Evolutionary conservation across 2,329 filamentous ascomycete species (phyloP), one percentile per base, ranked within the genome.

Genomic region (Microdochium nivale): DNA sequence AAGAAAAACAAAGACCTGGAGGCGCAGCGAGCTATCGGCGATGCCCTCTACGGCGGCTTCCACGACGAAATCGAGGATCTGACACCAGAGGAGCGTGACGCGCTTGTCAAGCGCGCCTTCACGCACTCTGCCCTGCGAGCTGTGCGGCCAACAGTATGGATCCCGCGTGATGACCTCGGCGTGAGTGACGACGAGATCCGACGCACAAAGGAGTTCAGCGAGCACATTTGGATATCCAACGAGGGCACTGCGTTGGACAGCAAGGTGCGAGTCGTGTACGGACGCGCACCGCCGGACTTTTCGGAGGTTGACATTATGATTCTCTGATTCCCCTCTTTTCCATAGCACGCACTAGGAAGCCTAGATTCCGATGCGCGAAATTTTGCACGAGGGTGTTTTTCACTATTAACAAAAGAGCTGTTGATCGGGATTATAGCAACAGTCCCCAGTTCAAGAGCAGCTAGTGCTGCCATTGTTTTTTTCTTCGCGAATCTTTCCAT

Each of bases 1-100:
- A 76, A 77, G 52, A 75, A 75, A 3, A 68, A 72, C 55, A 76
- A 75, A 54, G 87, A 91, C 59, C 68, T 88, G 2, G 88, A 94
- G 66, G 80, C 82, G 1, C 88, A 92, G 67, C 80, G 73, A 32
- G 78, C 80, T 2, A 86, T 92, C 25, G 87, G 87, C 7, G 85
- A 90, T 48, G 87, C 90, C 2, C 76, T 97, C 2, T 99, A 91
- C 66, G 86, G 88, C 23, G 88, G 88, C 3, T 88, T 91, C 60
- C 85, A 92, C 58, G 92, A 97, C 62, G 91, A 96, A 72, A 85
- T 99, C 56, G 92, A 96, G 67, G 94, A 99, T 64, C 75, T 99
- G 48, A 94, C 89, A 1, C 89, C 90, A 0, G 88, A 92, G 19
- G 90, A 96, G 66, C 81, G 94, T 60, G 91, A 97, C 63, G 77